Conservation (phyloP, 2,329 filamentous ascomycete species). For the Fusarium xylarioides region DNA sequence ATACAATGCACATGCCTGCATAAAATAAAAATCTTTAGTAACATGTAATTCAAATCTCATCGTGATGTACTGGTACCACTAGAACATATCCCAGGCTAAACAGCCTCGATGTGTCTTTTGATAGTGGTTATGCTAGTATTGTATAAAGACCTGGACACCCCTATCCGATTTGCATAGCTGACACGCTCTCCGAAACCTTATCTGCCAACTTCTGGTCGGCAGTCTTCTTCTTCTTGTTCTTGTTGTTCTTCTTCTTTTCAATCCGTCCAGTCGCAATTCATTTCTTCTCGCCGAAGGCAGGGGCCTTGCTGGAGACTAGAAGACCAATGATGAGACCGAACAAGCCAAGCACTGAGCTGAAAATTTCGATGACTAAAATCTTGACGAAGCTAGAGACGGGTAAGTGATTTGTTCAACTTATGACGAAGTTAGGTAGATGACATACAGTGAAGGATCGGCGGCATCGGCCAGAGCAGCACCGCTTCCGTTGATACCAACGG, state of each 20-base stretch:
- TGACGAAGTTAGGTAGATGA: constrained; percentile 30
- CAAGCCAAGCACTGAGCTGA: constrained; percentile 95
- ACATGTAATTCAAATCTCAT: constrained; percentile 41
- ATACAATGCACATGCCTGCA: constrained; percentile 28
- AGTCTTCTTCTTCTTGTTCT: no score
- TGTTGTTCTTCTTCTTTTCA: no score
- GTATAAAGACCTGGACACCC: no score
- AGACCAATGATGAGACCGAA: constrained; percentile 97
- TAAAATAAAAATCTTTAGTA: constrained; percentile 34
- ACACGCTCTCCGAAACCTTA: no score
- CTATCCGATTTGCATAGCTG: no score
- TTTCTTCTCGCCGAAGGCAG: constrained; percentile 68
- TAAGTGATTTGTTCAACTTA: constrained; percentile 34
- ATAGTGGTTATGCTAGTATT: no score
- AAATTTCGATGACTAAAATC: constrained; percentile 98
- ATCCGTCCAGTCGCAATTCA: no score
- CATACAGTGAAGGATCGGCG: constrained; percentile 87
- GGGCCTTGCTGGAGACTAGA: constrained; percentile 84
- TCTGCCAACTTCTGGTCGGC: no score
- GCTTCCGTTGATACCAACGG: constrained; percentile 97
- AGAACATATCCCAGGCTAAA: no score
- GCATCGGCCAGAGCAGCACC: constrained; percentile 96
- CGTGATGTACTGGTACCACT: no score
- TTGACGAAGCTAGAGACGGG: constrained; percentile 81
- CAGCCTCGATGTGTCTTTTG: no score